Percentiles rank a stretch among this genome's conserved stretches.
Evolutionary conservation across 768 basidiomycete genomes (phyloP).

Genomic region (Floccularia luteovirens): DNA sequence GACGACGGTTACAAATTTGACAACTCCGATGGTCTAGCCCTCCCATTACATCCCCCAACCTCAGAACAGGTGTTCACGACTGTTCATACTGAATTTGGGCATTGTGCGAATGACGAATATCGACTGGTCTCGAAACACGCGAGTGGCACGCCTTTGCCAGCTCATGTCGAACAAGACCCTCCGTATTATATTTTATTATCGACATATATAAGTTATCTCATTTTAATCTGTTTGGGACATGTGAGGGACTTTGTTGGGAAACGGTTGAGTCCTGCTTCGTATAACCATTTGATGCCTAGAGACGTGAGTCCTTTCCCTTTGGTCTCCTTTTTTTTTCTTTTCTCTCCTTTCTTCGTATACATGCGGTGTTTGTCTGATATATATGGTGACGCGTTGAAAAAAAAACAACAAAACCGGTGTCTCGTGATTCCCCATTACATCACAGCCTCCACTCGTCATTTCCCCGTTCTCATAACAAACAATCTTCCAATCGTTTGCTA

Average conservation of each 20-base stretch:
- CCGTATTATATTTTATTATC: constrained; percentile 89
- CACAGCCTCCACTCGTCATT: constrained; percentile 3
- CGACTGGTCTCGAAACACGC: constrained; percentile 63
- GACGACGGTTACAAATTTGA: constrained; percentile 40
- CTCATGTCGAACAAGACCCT: constrained; percentile 72
- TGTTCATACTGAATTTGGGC: constrained; percentile 89
- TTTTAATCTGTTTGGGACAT: constrained; percentile 89
- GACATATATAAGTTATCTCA: constrained; percentile 90
- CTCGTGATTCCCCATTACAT: not conserved
- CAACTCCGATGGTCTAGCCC: constrained; percentile 46
- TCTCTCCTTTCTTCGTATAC: too few species aligned
- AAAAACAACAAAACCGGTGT: not conserved
- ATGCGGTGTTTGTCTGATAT: not conserved
- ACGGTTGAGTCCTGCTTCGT: constrained; percentile 57
- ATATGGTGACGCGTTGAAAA: not conserved
- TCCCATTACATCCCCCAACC: constrained; percentile 64
- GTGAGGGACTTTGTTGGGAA: constrained; percentile 95
- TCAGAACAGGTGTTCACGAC: constrained; percentile 75
- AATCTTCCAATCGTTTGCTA: not conserved
- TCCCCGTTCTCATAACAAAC: constrained; percentile 6
- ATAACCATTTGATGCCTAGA: constrained; percentile 75
- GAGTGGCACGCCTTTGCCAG: constrained; percentile 36
- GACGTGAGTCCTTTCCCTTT: constrained; percentile 50
- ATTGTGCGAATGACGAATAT: constrained; percentile 72
- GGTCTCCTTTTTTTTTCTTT: constrained; percentile 3